Base-by-base conservation (phyloP, 2,329 filamentous ascomycete genomes). In the Juglanconis sp. region DNA sequence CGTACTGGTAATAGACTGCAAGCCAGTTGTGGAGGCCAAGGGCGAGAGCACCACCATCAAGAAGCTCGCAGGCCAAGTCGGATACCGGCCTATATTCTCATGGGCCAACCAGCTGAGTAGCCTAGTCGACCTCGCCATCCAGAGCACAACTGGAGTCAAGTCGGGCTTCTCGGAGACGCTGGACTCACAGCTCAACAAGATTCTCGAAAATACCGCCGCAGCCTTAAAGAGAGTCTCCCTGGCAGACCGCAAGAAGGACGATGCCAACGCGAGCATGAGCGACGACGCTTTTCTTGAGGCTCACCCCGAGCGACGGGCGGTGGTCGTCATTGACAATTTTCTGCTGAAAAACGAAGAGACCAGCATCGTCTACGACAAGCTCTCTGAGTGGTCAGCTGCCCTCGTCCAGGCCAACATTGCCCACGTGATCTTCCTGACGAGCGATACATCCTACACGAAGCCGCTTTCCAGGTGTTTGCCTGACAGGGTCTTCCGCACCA, bases 61-160 rank as follows among this genome's bases (percentile, higher is more conserved):
- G 62, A 87, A 89, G 46, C 87, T 95, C 5, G 95, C 94, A 1
- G 77, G 80, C 1, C 86, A 93, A 65, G 93, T 98, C 53, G 94
- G 95, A 8, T 98, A 97, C 71, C 83, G 90, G 8, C 95, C 95
- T 0, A 87, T 99, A 0, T 99, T 99, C 72, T 96, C 91, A 0
- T 98, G 93, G 91, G 90, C 96, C 76, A 97, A 98, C 74, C 96
- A 87, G 69, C 86, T 98, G 65, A 96, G 91, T 74, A 96, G 92
- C 71, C 85, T 97, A 76, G 81, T 96, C 65, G 95, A 98, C 68
- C 83, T 98, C 42, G 95, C 94, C 30, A 91, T 95, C 1, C 94
- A 97, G 72, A 91, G 93, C 67, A 95, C 95, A 11, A 96, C 94
- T 24, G 94, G 94, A 11, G 90, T 96, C 60, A 97, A 98, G 75